Percentiles rank a stretch among this genome's conserved stretches.
Conservation (phyloP, 495 filamentous ascomycete genomes). For the Daldinia bambusicola region DNA sequence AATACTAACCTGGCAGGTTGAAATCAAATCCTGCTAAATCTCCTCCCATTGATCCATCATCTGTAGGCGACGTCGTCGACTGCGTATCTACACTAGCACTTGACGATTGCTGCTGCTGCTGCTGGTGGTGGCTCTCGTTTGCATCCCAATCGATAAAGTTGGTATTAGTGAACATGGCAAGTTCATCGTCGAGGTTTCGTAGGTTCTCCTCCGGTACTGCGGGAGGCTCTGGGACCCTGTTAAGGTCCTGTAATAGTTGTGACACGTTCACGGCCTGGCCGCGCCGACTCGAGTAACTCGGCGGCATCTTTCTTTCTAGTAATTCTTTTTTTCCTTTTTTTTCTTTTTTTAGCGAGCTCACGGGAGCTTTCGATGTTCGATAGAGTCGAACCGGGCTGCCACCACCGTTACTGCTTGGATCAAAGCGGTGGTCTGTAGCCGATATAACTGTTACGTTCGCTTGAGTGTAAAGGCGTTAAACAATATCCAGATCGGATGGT, state of each 20-base stretch:
- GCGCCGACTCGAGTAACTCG: slow-evolving; percentile 70
- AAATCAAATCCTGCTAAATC: slow-evolving; percentile 54
- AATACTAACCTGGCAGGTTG: slow-evolving; percentile 49
- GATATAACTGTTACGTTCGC: background rate
- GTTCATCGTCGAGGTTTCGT: slow-evolving; percentile 70
- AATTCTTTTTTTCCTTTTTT: too few species aligned
- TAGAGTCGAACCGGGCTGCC: background rate
- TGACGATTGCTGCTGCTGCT: slow-evolving; percentile 23
- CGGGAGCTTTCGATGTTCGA: background rate
- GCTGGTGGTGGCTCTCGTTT: slow-evolving; percentile 38
- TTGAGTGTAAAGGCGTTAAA: too few species aligned
- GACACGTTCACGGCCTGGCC: slow-evolving; percentile 78
- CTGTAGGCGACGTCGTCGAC: slow-evolving; percentile 49
- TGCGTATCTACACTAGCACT: slow-evolving; percentile 46
- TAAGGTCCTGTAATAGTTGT: slow-evolving; percentile 87
- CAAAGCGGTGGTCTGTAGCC: background rate
- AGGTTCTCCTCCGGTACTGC: slow-evolving; percentile 71
- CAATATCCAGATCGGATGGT: background rate
- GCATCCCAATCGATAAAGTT: slow-evolving; percentile 92
- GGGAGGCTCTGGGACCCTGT: slow-evolving; percentile 72
- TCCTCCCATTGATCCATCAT: slow-evolving; percentile 46
- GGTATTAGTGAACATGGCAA: slow-evolving; percentile 91
- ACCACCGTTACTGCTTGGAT: background rate
- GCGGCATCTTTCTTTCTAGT: slow-evolving; percentile 34
- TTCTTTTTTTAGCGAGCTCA: background rate